Evolutionary conservation across 257 asterid species (phyloP).

Genomic region (Buddleja alternifolia): DNA sequence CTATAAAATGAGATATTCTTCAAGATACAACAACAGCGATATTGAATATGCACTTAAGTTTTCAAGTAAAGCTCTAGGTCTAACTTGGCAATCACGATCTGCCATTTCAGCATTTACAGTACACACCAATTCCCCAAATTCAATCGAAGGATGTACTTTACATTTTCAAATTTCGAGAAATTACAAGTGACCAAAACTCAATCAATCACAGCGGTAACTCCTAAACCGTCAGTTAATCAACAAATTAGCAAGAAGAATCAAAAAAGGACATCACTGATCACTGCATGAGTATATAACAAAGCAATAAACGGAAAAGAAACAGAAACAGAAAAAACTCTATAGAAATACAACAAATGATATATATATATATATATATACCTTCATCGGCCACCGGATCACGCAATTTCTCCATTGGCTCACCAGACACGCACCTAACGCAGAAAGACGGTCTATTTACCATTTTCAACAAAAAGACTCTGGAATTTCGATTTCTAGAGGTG

Average conservation of each 20-base stretch:
- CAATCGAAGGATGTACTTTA: slow-evolving; percentile 6
- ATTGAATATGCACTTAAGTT: not conserved
- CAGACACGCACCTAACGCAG: slow-evolving; percentile 50
- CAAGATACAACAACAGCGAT: not conserved
- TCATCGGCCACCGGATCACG: slow-evolving; percentile 46
- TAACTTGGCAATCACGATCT: not conserved
- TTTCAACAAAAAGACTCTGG: slow-evolving; percentile 39
- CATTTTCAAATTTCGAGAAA: no score
- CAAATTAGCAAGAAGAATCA: not conserved
- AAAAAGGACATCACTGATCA: not conserved
- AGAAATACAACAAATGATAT: no score
- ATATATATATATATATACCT: slow-evolving; percentile 26
- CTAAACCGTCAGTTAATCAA: not conserved
- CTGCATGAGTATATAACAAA: not conserved
- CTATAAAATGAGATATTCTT: no score
- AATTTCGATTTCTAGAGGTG: slow-evolving; percentile 40
- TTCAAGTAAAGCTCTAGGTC: not conserved
- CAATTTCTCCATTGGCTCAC: slow-evolving; percentile 48
- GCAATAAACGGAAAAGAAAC: not conserved
- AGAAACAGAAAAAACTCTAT: no score
- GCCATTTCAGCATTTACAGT: slow-evolving; percentile 6
- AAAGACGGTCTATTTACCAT: slow-evolving; percentile 45
- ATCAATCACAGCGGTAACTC: not conserved
- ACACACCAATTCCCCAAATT: slow-evolving; percentile 11
- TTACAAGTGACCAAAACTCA: no score